Evolutionary conservation across 352 stramenopile genomes (phyloP).

Genomic region (Peronospora tabacina): DNA sequence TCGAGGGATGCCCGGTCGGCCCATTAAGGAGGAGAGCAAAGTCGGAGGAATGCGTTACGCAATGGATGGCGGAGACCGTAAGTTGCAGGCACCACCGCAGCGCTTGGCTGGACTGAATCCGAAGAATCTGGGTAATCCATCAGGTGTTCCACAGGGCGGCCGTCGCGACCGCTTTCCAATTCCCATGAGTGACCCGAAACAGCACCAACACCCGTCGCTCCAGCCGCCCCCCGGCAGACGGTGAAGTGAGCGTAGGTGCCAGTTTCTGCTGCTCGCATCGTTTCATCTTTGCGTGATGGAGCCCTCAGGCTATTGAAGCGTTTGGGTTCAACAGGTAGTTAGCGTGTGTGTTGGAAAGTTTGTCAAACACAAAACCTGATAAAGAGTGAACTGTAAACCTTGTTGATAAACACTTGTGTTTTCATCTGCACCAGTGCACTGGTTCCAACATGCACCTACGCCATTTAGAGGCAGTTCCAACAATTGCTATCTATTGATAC

Average conservation of each 20-base stretch:
- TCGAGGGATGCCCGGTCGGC: slow-evolving; percentile 48
- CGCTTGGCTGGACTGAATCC: slow-evolving; percentile 62
- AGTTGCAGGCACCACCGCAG: slow-evolving; percentile 46
- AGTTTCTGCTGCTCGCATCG: slow-evolving; percentile 14
- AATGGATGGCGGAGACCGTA: slow-evolving; percentile 57
- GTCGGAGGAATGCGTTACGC: slow-evolving; percentile 47
- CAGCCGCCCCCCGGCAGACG: slow-evolving; percentile 57
- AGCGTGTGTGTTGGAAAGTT: slow-evolving; percentile 30
- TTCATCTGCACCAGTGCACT: no score
- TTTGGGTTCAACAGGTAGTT: slow-evolving; percentile 23
- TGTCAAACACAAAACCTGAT: slow-evolving; percentile 26
- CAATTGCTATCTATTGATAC: not conserved
- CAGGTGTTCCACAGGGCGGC: slow-evolving; percentile 34
- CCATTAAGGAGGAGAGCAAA: slow-evolving; percentile 67
- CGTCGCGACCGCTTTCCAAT: slow-evolving; percentile 68
- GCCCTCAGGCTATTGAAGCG: slow-evolving; percentile 7
- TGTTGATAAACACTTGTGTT: no score
- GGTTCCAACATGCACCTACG: no score
- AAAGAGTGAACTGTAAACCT: slow-evolving; percentile 19
- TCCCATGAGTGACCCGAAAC: slow-evolving; percentile 64
- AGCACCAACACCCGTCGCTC: slow-evolving; percentile 62
- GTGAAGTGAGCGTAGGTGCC: slow-evolving; percentile 32
- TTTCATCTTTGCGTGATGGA: slow-evolving; percentile 25
- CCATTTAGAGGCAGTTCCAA: not conserved
- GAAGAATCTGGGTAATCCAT: slow-evolving; percentile 56